Base-by-base conservation (phyloP, 202 grass and related monocot species). In the Musa balbisiana region DNA sequence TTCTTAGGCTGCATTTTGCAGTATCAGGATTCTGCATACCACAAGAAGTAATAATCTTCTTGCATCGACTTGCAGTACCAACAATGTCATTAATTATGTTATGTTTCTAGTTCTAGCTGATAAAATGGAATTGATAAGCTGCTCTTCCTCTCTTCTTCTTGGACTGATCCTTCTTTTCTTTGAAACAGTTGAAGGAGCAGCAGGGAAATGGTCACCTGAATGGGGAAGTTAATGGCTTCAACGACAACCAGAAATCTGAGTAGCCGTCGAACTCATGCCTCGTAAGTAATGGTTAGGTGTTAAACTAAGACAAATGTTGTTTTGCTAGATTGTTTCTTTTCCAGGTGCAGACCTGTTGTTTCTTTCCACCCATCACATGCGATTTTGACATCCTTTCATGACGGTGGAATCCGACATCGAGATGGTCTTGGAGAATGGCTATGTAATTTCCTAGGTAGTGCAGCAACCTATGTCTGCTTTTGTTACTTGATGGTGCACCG, bases 231-330 rank as follows among this genome's bases (percentile, higher is more conserved):
- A 22, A 62, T 75, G 73, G 13, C 9, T 33, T 22, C 16, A 52
- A 67, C 6, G 10, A 53, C 62, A 19, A 52, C 10, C 4, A 77
- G 43, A 78, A 78, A 22, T 78, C 50, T n/a, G 76, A 78, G 20
- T 78, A 78, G 21, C 23, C 73, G 9, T n/a, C 10, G 3, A 43
- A 43, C 4, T 43, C 33, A 43, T 43, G 33, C 33, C 33, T 43
- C 33, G 0, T 43, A 43, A 43, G 33, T 0, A 43, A 6, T 43
- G 5, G 33, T 43, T 8, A 43, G 33, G 4, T 43, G 33, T 43
- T 43, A 43, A 43, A 43, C 5, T 5, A 43, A 43, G 33, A 43
- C 5, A 0, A 43, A 43, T 43, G 33, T 43, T 4, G 3, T 43
- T 43, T 43, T 43, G 5, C 33, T 43, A 43, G 4, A 8, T 43